A percentile compares a stretch with the other conserved stretches of the same genome.
Conservation (phyloP, 2,329 filamentous ascomycete genomes). For the Geosmithia putterillii region DNA sequence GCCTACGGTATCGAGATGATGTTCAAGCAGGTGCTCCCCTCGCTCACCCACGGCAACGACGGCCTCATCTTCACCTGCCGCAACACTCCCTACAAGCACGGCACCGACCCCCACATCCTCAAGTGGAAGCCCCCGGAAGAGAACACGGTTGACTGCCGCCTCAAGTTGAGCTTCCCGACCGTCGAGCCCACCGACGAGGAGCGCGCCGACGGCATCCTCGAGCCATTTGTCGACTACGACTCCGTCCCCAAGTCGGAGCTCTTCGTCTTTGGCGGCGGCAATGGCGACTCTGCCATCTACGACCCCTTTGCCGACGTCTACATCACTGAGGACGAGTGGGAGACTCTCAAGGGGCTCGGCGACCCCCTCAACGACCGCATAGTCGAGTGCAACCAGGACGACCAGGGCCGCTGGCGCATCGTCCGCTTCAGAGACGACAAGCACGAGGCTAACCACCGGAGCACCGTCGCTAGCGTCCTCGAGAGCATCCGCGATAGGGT, state of each 20-base stretch:
- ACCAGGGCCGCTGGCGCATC: conserved; percentile 66
- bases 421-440: conserved; percentile 92
- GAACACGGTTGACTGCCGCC: conserved; percentile 87
- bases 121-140: conserved; percentile 97
- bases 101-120: conserved; percentile 85
- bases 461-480: conserved; percentile 73
- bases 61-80: conserved; percentile 97
- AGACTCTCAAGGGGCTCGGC: conserved; percentile 58
- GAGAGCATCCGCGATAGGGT: conserved; percentile 83
- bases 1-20: conserved; percentile 85
- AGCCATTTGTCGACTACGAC: conserved; percentile 61
- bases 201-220: conserved; percentile 48
- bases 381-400: conserved; percentile 80
- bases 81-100: conserved; percentile 72
- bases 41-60: conserved; percentile 84
- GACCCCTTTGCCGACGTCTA: conserved; percentile 54
- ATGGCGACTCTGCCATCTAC: conserved; percentile 39
- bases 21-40: conserved; percentile 77
- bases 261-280: conserved; percentile 52
- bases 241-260: conserved; percentile 63
- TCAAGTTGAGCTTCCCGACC: conserved; percentile 63
- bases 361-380: conserved; percentile 77
- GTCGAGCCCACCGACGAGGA: conserved; percentile 59
- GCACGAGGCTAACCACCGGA: conserved; percentile 76
- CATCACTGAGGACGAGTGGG: conserved; percentile 72